Base-by-base conservation (phyloP, 2,329 filamentous ascomycete genomes). In the Phyllosticta paracitricarpa region DNA sequence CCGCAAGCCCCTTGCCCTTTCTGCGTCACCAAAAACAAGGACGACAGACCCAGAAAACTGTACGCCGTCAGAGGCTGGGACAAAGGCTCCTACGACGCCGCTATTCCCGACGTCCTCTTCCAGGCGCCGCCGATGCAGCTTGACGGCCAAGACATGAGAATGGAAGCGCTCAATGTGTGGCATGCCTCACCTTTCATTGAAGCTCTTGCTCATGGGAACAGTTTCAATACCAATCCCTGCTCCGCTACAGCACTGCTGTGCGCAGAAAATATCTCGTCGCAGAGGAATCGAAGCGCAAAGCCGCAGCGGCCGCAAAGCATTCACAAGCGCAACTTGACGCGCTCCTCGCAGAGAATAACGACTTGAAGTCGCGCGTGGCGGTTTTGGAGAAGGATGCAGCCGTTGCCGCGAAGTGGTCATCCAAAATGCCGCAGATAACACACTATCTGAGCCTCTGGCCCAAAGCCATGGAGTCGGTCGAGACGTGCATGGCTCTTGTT, bases 191-290 rank as follows among this genome's bases (percentile, higher is more conserved):
- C 54, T 19, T 24, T 10, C 17, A 24, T 9, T 22, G n/a, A 12
- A 26, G n/a, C 35, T 33, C n/a, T 28, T 33, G 40, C 54, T 61
- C 19, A 61, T 40, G 19, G 4, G 7, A n/a, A 2, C 63, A 81
- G 79, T 81, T 81, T 59, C 79, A 81, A 65, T 81, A 80, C 61
- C 65, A 71, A 33, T 69, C 70, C 2, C 64, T 77, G 19, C 61
- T 72, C 5, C 66, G 68, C 1, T 77, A 71, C 59, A 69, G 71
- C 8, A 68, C 65, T 28, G 64, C 67, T 10, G 61, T 17, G 30
- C 51, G 25, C 24, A 28, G 17, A 17, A 65, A 54, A 22, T 53
- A 24, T 6, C 54, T 26, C 51, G 35, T 6, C 22, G 25, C 24
- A 24, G 30, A 59, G 52, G 19, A 54, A 17, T 26, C 24, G 25